These are phyloP conservation scores for Zygoascus ofunaensis DNA, from an alignment of 805 yeast genomes.

Conservation along the genomic window DNA sequence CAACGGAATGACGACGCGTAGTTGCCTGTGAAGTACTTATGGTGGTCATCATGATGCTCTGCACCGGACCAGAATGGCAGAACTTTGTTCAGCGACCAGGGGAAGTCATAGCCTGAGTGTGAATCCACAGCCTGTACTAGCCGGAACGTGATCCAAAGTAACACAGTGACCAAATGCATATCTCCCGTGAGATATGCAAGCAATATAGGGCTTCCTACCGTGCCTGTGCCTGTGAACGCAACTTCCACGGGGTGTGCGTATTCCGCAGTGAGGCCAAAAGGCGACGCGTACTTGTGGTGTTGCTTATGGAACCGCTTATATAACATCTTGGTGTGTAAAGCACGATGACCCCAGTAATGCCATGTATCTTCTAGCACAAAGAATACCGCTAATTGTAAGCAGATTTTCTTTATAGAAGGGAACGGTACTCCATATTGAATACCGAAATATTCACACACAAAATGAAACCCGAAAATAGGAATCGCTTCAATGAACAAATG, in stretches of 20 bases:
- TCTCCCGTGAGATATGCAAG: conserved; percentile 68
- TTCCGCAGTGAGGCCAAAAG: conserved; percentile 95
- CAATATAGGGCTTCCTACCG: conserved; percentile 88
- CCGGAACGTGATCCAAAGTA: conserved; percentile 79
- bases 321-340: conserved; percentile 73
- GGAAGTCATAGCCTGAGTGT: conserved; percentile 97
- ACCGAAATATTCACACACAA: conserved; percentile 74
- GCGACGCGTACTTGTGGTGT: conserved; percentile 97
- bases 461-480: conserved; percentile 97
- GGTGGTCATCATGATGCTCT: conserved; percentile 96
- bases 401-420: conserved; percentile 55
- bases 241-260: conserved; percentile 97
- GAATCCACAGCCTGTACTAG: conserved; percentile 95
- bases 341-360: conserved; percentile 95
- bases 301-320: conserved; percentile 93
- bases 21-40: conserved; percentile 90
- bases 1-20: conserved; percentile 92
- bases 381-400: conserved; percentile 61
- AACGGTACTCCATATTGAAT: conserved; percentile 76
- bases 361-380: conserved; percentile 86
- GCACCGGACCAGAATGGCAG: conserved; percentile 98
- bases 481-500: conserved; percentile 91
- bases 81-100: conserved; percentile 88
- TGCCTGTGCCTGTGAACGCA: conserved; percentile 82
- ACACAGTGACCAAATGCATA: conserved; percentile 83